Evolutionary conservation across 352 stramenopile species (phyloP), one percentile per base, ranked within the genome.

Genomic region (Phytophthora foliorum): DNA sequence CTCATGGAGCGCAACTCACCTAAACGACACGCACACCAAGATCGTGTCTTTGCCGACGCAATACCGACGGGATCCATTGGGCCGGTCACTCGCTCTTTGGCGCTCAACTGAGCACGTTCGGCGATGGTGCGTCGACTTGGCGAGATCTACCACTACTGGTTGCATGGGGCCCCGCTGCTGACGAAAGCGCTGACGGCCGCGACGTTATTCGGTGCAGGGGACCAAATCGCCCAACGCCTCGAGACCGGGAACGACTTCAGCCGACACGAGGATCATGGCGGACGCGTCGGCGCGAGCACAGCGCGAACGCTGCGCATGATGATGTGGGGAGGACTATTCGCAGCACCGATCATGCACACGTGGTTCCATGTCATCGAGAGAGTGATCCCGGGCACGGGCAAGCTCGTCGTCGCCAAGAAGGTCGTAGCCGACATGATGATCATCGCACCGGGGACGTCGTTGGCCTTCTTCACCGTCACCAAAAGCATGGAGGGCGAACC

Each of bases 341-440:
- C 96, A 65, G 89, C 92, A 21, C 91, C 92, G 13, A 82, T 80
- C 66, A 95, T 94, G 78, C 90, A 98, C 74, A 95, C 86, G 53
- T 98, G 95, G 72, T 97, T 97, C 63, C 77, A 89, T 21, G 39
- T 93, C 31, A 81, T 98, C 32, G 92, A 97, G 58, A 56, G 60
- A 74, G 44, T 70, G 36, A 76, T 81, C 22, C 70, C 64, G 1
- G 74, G 67, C 19, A 65, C 54, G 6, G 57, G 64, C 24, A 66
- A 68, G 19, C 38, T 69, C 6, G 74, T 57, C 10, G 63, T 87
- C 25, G 67, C 54, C 53, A 72, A 80, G 67, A 87, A 85, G 49
- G 75, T 87, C 22, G 55, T 36, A 14, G 67, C 80, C 27, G 76
- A 87, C 51, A 80, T 85, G 63, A 22, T 84, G 27, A 56, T 87